These are phyloP conservation scores for Hippophae tibetana DNA, from an alignment of 306 rosid genomes.

Conservation along the genomic window DNA sequence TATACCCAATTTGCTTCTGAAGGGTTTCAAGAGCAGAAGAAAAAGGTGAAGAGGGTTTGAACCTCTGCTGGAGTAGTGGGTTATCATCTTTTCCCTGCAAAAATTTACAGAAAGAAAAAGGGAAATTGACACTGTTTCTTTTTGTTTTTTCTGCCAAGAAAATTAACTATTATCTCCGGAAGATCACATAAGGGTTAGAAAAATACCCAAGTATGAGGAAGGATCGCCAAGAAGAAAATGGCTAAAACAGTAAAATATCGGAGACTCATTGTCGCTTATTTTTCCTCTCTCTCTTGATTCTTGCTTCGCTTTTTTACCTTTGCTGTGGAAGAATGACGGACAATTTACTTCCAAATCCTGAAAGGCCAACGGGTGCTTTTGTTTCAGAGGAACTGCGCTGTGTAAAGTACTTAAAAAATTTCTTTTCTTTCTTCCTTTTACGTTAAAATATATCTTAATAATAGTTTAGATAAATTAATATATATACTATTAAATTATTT, in stretches of 20 bases:
- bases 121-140: neutral
- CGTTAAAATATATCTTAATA: too few relatives aligned
- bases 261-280: conserved; percentile 24
- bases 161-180: neutral
- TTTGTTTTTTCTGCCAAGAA: neutral
- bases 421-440: too few relatives aligned
- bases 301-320: neutral
- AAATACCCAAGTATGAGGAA: conserved; percentile 25
- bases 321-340: neutral
- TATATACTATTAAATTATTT: too few relatives aligned
- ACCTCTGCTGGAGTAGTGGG: conserved; percentile 7
- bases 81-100: conserved; percentile 20
- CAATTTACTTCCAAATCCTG: too few relatives aligned
- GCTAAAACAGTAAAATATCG: conserved; percentile 19
- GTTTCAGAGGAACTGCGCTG: too few relatives aligned
- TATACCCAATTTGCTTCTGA: conserved; percentile 40
- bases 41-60: conserved; percentile 32
- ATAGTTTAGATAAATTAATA: too few relatives aligned
- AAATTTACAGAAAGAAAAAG: neutral
- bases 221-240: conserved; percentile 23
- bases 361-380: too few relatives aligned
- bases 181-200: neutral
- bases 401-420: too few relatives aligned
- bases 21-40: conserved; percentile 45
- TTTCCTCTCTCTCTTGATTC: neutral